Evolutionary conservation across 208 protist genomes (phyloP), one percentile per base, ranked within the genome.

Genomic region (Leishmania tarentolae): DNA sequence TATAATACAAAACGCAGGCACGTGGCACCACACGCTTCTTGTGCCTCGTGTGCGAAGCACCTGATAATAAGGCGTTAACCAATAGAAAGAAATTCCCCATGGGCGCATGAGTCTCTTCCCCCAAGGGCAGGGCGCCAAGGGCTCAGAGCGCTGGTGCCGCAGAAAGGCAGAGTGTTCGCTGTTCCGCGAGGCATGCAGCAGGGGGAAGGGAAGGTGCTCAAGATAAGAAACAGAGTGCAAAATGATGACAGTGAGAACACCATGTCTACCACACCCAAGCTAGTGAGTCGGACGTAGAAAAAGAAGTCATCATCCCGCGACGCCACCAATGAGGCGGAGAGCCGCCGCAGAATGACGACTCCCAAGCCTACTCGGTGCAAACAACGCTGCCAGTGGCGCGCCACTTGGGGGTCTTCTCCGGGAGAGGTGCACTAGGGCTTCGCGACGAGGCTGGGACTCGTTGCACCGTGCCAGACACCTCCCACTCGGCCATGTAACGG

Each of bases 371-470:
- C n/a, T 50, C 72, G n/a, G 31, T 24, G 28, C 56, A 76, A 19
- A 31, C 8, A 40, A 50, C 53, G 42, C 71, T 56, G 21, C 69
- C 78, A 81, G 76, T 61, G 81, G 82, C 90, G 72, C 78, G 85
- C 94, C 94, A 97, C 82, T 90, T 93, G 37, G 80, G 82, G 2
- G 90, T 89, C 59, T 87, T 85, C 76, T 94, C 87, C 4, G 94
- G 82, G 24, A 97, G 88, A 17, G 94, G 86, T 1, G 89, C 94
- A 78, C 88, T 91, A 19, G 88, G 87, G 76, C 91, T 94, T 52
- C 87, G 89, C 40, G 76, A 83, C 37, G 80, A 83, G 4, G 79
- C 61, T 9, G 69, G 75, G 35, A 95, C 42, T 3, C 71, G 87
- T 21, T 82, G 78, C 44, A 96, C 77, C 28, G 77, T 77, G 13